Percentiles rank a stretch among this genome's conserved stretches.
These are phyloP conservation scores for Erythrophleum ivorense DNA, from an alignment of 331 rosid species.

Conservation along the genomic window DNA sequence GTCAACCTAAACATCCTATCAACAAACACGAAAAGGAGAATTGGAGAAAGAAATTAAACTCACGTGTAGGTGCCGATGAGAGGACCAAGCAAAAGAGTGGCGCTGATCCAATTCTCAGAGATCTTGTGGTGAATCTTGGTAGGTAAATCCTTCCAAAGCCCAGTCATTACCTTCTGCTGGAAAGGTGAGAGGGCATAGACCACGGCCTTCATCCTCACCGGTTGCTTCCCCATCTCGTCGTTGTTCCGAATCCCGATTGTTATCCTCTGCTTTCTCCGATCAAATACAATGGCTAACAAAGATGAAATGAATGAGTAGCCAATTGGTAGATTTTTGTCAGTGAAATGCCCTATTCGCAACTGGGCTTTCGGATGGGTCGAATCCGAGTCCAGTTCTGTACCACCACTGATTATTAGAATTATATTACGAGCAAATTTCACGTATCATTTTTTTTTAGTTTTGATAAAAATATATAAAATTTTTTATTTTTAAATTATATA, in stretches of 20 bases:
- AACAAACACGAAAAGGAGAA: neutral
- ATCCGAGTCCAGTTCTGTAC: neutral
- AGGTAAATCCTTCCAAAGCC: conserved; percentile 83
- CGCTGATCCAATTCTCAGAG: conserved; percentile 91
- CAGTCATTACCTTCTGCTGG: conserved; percentile 91
- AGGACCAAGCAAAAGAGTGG: conserved; percentile 74
- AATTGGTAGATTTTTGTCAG: neutral
- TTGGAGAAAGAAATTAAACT: neutral
- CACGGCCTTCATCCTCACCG: conserved; percentile 79
- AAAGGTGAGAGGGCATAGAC: conserved; percentile 82
- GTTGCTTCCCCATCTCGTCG: conserved; percentile 73
- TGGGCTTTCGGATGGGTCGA: neutral
- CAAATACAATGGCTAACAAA: neutral
- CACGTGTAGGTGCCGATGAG: conserved; percentile 71
- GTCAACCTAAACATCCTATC: neutral
- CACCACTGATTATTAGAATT: neutral
- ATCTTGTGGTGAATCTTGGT: conserved; percentile 83
- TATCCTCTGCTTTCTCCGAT: neutral
- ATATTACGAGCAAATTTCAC: no score
- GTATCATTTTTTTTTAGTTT: no score
- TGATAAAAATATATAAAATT: no score
- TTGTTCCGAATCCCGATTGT: neutral
- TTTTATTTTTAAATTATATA: no score
- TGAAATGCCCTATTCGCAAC: neutral
- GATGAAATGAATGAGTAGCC: neutral